phyloP scores from a whole-genome alignment of 192 early-diverging fungal genomes.

The Umbelopsis sp. region DNA sequence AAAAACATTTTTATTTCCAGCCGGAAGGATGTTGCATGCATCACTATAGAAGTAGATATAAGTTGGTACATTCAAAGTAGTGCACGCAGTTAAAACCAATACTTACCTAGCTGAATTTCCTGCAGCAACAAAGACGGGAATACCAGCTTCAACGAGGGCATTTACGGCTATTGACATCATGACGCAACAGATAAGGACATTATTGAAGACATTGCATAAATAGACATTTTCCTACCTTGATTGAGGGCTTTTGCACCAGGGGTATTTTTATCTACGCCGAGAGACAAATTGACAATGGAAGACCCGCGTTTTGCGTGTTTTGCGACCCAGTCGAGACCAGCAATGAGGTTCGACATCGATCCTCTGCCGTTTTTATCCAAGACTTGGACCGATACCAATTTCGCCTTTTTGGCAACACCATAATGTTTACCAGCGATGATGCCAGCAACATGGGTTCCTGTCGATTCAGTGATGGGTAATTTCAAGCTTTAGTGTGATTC shows the following conservation, averaged over 20 bases:
- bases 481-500: not conserved
- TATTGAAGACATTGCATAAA: not conserved
- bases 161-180: conserved; percentile 40
- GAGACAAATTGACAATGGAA: conserved; percentile 75
- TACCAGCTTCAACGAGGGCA: conserved; percentile 55
- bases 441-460: conserved; percentile 71
- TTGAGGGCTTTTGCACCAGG: conserved; percentile 61
- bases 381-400: conserved; percentile 72
- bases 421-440: conserved; percentile 61
- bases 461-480: not conserved
- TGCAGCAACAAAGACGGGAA: conserved; percentile 78
- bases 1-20: conserved; percentile 63
- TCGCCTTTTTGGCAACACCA: conserved; percentile 77
- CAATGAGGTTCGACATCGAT: conserved; percentile 43
- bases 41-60: conserved; percentile 35
- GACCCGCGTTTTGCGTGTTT: conserved; percentile 27
- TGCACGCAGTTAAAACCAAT: too few species aligned
- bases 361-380: conserved; percentile 58
- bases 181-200: not conserved
- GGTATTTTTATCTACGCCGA: conserved; percentile 53
- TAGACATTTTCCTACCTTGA: not conserved
- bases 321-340: conserved; percentile 47
- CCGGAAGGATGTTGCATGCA: conserved; percentile 68
- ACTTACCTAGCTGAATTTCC: conserved; percentile 61
- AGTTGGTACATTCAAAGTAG: not conserved